Conservation (phyloP, 2,329 filamentous ascomycete species). For the Fusarium annulatum region DNA sequence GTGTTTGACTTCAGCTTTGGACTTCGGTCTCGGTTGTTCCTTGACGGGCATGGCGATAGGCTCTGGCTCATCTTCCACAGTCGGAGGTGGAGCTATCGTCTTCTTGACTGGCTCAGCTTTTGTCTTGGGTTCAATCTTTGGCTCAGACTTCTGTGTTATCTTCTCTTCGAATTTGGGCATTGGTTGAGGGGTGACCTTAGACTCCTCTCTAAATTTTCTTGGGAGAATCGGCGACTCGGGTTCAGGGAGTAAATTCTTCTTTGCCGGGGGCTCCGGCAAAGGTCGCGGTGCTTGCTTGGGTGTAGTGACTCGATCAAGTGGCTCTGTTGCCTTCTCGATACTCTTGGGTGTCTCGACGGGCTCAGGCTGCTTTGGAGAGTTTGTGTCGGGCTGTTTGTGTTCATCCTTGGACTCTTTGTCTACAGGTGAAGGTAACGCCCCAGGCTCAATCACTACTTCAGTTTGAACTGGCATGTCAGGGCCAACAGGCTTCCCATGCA, state of each 20-base stretch:
- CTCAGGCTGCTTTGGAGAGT: neutral
- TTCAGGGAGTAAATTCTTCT: neutral
- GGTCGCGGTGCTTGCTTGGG: neutral
- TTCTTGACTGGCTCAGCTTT: neutral
- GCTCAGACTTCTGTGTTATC: neutral
- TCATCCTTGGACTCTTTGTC: neutral
- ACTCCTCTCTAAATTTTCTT: neutral
- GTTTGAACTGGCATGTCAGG: neutral
- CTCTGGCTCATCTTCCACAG: slow-evolving; percentile 12
- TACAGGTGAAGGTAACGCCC: neutral
- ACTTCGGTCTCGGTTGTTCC: neutral
- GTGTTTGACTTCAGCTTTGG: neutral
- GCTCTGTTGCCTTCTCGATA: neutral
- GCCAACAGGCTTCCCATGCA: neutral
- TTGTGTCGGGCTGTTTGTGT: neutral
- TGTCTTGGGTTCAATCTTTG: neutral
- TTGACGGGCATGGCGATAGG: neutral
- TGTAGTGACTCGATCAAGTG: neutral
- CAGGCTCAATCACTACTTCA: neutral
- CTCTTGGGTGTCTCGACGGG: neutral
- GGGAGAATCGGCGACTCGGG: neutral
- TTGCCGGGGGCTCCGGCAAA: neutral
- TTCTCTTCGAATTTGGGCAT: neutral
- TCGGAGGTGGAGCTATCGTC: neutral
- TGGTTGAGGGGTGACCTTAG: neutral